Percentiles rank a stretch among this genome's conserved stretches.
Evolutionary conservation across 2,329 filamentous ascomycete species (phyloP).

Genomic region (Ascochyta viciae-villosae): DNA sequence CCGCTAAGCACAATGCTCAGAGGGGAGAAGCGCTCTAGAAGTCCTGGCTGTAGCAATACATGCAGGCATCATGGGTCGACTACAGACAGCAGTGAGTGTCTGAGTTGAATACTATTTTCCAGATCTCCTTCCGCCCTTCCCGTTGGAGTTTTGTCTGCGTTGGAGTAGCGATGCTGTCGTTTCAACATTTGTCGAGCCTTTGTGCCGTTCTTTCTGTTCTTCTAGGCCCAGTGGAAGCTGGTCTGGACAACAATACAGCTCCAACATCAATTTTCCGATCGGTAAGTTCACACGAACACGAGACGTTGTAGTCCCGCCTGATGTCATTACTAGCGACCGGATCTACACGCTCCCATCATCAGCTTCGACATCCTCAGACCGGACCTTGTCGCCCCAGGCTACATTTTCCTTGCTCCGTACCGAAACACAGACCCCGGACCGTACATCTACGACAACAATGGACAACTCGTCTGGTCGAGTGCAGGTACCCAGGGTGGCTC

Average conservation of each 20-base stretch:
- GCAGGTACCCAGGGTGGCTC: constrained; percentile 13
- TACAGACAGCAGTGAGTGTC: neutral
- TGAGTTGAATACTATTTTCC: constrained; percentile 6
- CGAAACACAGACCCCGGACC: constrained; percentile 13
- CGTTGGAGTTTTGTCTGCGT: neutral
- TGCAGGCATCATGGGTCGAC: constrained; percentile 9
- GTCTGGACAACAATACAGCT: constrained; percentile 10
- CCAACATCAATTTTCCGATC: constrained; percentile 14
- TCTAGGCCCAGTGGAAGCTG: neutral
- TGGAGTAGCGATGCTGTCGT: constrained; percentile 8
- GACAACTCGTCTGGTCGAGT: constrained; percentile 13
- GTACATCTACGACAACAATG: constrained; percentile 14
- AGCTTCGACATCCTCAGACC: constrained; percentile 14
- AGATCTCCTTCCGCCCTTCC: neutral
- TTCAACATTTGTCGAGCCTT: constrained; percentile 10
- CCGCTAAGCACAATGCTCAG: constrained; percentile 7
- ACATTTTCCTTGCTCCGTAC: constrained; percentile 15
- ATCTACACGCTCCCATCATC: constrained; percentile 15
- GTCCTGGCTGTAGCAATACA: neutral
- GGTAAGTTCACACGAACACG: constrained; percentile 2
- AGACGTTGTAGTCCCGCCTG: constrained; percentile 1
- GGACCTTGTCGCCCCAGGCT: constrained; percentile 10
- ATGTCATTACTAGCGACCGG: constrained; percentile 13
- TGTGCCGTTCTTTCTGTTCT: constrained; percentile 3
- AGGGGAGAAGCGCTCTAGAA: constrained; percentile 11